Evolutionary conservation across 768 basidiomycete genomes (phyloP), one percentile per base, ranked within the genome.

Genomic region (Suillus sp.): DNA sequence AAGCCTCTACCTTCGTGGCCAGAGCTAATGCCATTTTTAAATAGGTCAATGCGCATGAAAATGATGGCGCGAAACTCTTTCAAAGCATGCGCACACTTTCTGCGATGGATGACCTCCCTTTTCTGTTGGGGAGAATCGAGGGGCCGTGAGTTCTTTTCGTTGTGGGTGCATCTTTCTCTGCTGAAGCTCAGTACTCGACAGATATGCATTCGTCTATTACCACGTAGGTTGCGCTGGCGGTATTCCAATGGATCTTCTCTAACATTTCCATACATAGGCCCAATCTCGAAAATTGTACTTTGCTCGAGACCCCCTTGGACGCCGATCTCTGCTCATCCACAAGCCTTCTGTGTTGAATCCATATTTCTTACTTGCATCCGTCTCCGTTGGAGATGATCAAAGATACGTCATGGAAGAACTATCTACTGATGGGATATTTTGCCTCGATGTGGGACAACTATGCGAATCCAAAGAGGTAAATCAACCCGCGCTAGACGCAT

Each of bases 181-280:
- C 32, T 64, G 43, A 55, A 32, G 43, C 59, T 30, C 57, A 54
- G 22, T 58, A 64, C 40, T 58, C 14, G 27, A 59, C 67, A 93
- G 91, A 55, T 93, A 93, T 73, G 93, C 92, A 0, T 87, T 95
- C 66, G 85, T 88, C 1, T 93, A 86, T 71, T 94, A 88, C 71
- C 83, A 91, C 69, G 93, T 91, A 71, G 59, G 85, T 37, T 56
- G n/a, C 42, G 45, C 43, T 20, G 20, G 37, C 25, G 22, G 16
- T 30, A 34, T 32, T 56, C 61, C 25, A 18, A 37, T 20, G 18
- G 27, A 45, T 58, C 22, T 20, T 35, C 43, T 35, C 43, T 61
- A 61, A 67, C 34, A 64, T 22, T 30, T n/a, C 7, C 22, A 9
- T 58, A 16, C 56, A 60, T 66, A 89, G 88, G 75, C 72, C 59